Base-by-base conservation (phyloP, 768 basidiomycete genomes). In the Suillus fuscotomentosus region DNA sequence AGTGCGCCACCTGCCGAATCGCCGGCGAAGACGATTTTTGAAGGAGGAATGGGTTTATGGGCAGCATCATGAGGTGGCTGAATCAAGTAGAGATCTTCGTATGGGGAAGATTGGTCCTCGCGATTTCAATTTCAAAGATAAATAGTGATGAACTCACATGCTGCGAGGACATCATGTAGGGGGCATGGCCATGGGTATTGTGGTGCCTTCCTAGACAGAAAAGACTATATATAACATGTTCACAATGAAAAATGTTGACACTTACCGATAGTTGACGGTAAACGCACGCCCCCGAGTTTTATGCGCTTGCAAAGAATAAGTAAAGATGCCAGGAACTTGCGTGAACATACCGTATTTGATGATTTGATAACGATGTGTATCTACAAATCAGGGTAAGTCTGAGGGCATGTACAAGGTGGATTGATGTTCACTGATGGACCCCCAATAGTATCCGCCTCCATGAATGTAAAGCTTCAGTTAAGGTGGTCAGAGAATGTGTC, bases 131-230 rank as follows among this genome's bases (percentile, higher is more conserved):
- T 41, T 41, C 56, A 27, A 22, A 57, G 6, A 9, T 41, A 38
- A 20, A 43, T 3, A 36, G 41, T 48, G 17, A 20, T 17, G 13
- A 27, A 59, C 38, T 57, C 72, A 88, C 88, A 93, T 1, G 90
- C 88, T 3, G 92, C 89, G 31, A 93, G 73, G 17, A 88, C 86
- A 69, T 94, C 92, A 65, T 91, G 90, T 0, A 94, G 70, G 1
- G 88, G 84, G 72, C 87, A 88, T 3, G 91, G 92, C 83, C 90
- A 93, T 15, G 92, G 92, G 70, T 91, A 93, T 73, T 94, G 92
- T 2, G 92, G 92, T 0, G 91, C 89, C 71, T 91, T 88, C 51
- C 91, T 87, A 15, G 36, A 27, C 70, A 75, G 76, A 22, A 31
- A 13, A 38, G 36, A 66, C 51, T 24, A 51, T 61, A 24, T 27